Evolutionary conservation across 1,139 yeast genomes (phyloP), one percentile per base, ranked within the genome.

Genomic region (Magnusiomyces magnusii): DNA sequence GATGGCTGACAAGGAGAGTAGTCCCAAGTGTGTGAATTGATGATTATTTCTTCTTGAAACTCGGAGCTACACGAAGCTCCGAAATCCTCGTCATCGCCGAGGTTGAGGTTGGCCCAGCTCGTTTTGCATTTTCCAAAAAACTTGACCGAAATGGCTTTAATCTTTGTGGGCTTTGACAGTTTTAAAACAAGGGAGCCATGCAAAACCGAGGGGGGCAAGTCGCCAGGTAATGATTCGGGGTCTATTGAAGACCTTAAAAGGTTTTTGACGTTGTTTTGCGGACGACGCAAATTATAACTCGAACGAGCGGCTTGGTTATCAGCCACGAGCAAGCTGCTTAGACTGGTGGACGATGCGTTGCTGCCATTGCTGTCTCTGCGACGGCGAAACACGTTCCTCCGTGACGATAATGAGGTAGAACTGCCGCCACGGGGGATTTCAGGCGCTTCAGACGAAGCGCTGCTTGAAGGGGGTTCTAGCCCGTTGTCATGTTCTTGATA

Each of bases 161-260:
- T 75, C 69, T 83, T 87, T 47, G 86, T 78, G 0, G 95, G 87
- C 68, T 89, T 90, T 56, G 85, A 68, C 1, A 91, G 80, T 60
- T 93, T 78, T 19, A 91, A 64, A 55, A 85, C 80, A 17, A 91
- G 75, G 23, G 91, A 83, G 0, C 97, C 97, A 58, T 97, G 76
- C 51, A 91, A 75, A 42, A 90, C 73, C 1, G 91, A 79, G 0
- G 96, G 95, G 2, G 92, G 90, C 56, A 86, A 72, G 23, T 81
- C 83, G 21, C 55, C 24, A 19, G 57, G 52, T 2, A 47, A 25
- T 7, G 63, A 58, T 15, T 53, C 41, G 25, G 56, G 25, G 13
- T 39, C 28, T 15, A 60, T 39, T 3, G 60, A 58, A 1, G 60
- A 55, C 34, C 25, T 10, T 17, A 53, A 3, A n/a, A 53, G 39